phyloP scores from a whole-genome alignment of 179 eudicot species.

The Gypsophila paniculata region DNA sequence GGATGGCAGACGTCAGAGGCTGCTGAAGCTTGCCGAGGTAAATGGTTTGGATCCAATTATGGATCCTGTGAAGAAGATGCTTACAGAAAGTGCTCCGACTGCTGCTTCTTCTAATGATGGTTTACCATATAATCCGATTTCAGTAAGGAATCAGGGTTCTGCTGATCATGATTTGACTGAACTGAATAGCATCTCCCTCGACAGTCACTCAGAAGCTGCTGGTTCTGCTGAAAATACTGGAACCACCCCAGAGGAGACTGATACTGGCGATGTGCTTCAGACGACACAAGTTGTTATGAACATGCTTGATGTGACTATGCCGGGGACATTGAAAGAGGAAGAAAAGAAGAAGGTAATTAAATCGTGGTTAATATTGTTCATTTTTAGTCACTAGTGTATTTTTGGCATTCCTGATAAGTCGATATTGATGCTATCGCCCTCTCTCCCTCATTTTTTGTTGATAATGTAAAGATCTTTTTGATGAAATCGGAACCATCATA shows the following conservation, averaged over 20 bases:
- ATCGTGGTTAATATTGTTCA: not conserved
- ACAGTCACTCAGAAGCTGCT: slow-evolving; percentile 33
- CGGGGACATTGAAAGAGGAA: slow-evolving; percentile 69
- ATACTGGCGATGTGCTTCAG: slow-evolving; percentile 62
- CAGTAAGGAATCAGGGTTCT: slow-evolving; percentile 22
- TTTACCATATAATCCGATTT: slow-evolving; percentile 28
- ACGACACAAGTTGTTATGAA: slow-evolving; percentile 76
- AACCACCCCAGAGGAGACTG: slow-evolving; percentile 35
- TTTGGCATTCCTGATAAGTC: not conserved
- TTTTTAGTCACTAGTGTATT: not conserved
- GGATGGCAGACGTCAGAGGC: slow-evolving; percentile 27
- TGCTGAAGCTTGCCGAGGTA: slow-evolving; percentile 29
- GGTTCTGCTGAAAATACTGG: slow-evolving; percentile 27
- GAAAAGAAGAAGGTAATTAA: slow-evolving; percentile 67
- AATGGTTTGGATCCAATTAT: slow-evolving; percentile 30
- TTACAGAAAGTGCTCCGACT: slow-evolving; percentile 28
- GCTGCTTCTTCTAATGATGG: slow-evolving; percentile 15
- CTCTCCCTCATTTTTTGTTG: not conserved
- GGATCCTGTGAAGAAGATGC: slow-evolving; percentile 29
- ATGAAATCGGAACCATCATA: not conserved
- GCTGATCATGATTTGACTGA: slow-evolving; percentile 26
- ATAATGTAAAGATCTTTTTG: slow-evolving; percentile 8
- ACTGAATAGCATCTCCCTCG: slow-evolving; percentile 23
- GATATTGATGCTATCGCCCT: not conserved
- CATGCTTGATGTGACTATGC: slow-evolving; percentile 90